Conservation (phyloP, 139 green algal species). For the Pleodorina starrii region DNA sequence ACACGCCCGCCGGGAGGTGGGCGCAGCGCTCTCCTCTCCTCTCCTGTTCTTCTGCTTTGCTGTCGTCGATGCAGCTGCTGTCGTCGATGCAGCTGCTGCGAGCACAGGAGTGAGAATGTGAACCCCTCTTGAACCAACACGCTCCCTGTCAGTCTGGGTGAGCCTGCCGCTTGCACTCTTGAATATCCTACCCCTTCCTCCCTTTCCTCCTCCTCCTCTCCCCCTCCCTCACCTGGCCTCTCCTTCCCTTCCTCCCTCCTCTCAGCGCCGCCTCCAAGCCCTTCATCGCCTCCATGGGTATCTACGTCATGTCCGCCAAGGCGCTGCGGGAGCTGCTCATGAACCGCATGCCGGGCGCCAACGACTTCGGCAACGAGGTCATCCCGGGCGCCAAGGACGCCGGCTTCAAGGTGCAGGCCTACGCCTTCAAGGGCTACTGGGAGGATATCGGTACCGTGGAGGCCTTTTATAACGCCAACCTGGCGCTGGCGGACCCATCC, state of each 20-base stretch:
- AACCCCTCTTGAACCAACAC: too few relatives aligned
- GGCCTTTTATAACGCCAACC: slow-evolving; percentile 98
- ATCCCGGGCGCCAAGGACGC: slow-evolving; percentile 83
- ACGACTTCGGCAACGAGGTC: slow-evolving; percentile 93
- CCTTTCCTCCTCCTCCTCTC: too few relatives aligned
- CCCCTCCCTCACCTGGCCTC: too few relatives aligned
- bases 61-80: too few relatives aligned
- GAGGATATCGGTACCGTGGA: slow-evolving; percentile 96
- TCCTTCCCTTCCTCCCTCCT: too few relatives aligned
- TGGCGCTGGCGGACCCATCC: slow-evolving; percentile 87
- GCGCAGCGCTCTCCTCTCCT: too few relatives aligned
- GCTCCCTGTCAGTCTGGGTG: too few relatives aligned
- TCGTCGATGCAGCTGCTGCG: too few relatives aligned
- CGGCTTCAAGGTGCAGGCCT: slow-evolving; percentile 85
- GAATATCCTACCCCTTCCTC: not conserved
- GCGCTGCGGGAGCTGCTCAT: slow-evolving; percentile 79
- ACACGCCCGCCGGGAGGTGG: too few relatives aligned
- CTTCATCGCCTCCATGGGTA: slow-evolving; percentile 99
- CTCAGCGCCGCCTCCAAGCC: slow-evolving; percentile 88
- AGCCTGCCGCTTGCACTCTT: too few relatives aligned
- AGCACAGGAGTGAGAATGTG: too few relatives aligned
- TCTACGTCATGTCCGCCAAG: slow-evolving; percentile 94
- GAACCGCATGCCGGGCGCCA: slow-evolving; percentile 81
- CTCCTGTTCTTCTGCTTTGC: too few relatives aligned
- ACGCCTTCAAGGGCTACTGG: slow-evolving; percentile 93